Base-by-base conservation (phyloP, 2,329 filamentous ascomycete genomes). In the Venturia pyrina region DNA sequence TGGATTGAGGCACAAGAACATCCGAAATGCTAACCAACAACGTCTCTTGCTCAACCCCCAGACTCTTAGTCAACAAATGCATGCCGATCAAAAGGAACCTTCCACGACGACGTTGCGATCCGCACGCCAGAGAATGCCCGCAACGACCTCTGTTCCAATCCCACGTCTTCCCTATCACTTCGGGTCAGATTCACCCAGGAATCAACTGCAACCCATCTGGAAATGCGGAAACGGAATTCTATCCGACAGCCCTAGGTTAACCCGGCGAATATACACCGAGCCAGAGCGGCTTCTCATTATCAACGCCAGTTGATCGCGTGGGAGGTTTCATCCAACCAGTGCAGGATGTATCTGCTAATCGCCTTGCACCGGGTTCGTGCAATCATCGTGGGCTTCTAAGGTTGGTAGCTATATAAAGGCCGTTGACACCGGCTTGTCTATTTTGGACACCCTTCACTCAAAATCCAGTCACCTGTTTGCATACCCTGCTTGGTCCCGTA, bases 11-110 rank as follows among this genome's bases (percentile, higher is more conserved):
- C 15, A 19, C 60, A 62, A 46, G 40, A 46, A 44, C 13, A 62
- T 7, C 37, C 59, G 59, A 62, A 24, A 19, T 13, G 7, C 56
- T 40, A 13, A 19, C 56, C 56, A 34, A 40, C 56, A 60, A 10
- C 37, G 37, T 40, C 37, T 40, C 37, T 40, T 40, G 37, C 57
- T 13, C 61, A 63, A 44, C 28, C 28, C 41, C 28, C 11, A 37
- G 37, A 60, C 28, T 37, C 5, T 62, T 62, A 62, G 59, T 62
- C 59, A 43, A 44, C 44, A 43, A 21, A 62, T 24, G 60, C 32
- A 34, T 8, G 40, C 32, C 7, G 13, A 60, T 60, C 57, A 60
- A 34, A 10, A 8, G 21, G 19, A 50, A 56, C 5, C 50, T 32
- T 15, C 50, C 50, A 13, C 28, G 32, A 37, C 53, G 28, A 59